phyloP scores from a whole-genome alignment of 2,329 filamentous ascomycete genomes.

The Calonectria henricotiae region DNA sequence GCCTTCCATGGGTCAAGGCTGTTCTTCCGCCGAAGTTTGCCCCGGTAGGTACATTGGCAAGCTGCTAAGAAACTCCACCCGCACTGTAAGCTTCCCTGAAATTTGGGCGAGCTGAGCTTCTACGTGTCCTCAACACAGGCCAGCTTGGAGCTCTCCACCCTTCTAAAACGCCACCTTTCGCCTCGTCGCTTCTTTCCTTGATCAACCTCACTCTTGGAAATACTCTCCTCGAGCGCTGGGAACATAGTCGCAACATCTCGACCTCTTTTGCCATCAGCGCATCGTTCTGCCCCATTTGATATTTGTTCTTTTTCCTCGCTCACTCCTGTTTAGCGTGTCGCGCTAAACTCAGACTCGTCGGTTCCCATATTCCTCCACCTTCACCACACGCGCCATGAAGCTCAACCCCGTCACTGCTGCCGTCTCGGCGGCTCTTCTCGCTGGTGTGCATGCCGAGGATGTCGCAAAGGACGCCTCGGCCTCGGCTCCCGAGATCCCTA shows the following conservation, averaged over 20 bases:
- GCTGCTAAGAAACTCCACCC: conserved; percentile 42
- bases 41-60: conserved; percentile 33
- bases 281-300: conserved; percentile 30
- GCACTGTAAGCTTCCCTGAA: conserved; percentile 51
- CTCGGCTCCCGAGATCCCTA: conserved; percentile 78
- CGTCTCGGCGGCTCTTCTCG: conserved; percentile 81
- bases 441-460: conserved; percentile 80
- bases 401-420: conserved; percentile 85
- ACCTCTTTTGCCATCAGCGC: conserved; percentile 28
- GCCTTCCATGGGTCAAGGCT: conserved; percentile 45
- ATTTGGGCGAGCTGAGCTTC: conserved; percentile 52
- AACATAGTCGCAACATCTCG: conserved; percentile 35
- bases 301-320: conserved; percentile 31
- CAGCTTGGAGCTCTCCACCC: conserved; percentile 50
- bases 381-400: conserved; percentile 83
- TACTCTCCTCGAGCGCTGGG: conserved; percentile 54
- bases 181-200: conserved; percentile 41
- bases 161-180: conserved; percentile 51
- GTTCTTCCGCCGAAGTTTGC: conserved; percentile 37
- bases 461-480: conserved; percentile 71
- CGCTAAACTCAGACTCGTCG: conserved; percentile 45
- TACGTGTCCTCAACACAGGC: conserved; percentile 58
- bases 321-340: conserved; percentile 41
- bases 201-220: conserved; percentile 54
- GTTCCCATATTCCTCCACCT: conserved; percentile 40